These are phyloP conservation scores for Leptomonas seymouri DNA, from an alignment of 208 protist species.

Conservation along the genomic window DNA sequence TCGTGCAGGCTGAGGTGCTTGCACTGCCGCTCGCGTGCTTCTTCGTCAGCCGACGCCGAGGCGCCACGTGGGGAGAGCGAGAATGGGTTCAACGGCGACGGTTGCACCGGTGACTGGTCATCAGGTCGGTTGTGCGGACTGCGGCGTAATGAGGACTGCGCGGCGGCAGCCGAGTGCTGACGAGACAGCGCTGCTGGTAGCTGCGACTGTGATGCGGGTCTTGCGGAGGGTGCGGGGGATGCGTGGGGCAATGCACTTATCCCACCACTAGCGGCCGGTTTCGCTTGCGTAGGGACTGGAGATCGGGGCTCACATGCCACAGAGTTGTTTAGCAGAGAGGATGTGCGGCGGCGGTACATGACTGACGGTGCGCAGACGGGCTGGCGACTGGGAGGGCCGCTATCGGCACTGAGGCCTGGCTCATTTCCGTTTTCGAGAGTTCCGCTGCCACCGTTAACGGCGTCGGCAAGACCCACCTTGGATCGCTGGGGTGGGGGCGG, in stretches of 20 bases:
- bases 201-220: background rate
- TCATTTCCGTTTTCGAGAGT: background rate
- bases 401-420: constrained; percentile 9
- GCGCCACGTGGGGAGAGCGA: background rate
- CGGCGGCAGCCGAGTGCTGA: constrained; percentile 19
- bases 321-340: constrained; percentile 1
- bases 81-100: constrained; percentile 2
- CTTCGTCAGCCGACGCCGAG: constrained; percentile 13
- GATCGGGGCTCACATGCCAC: background rate
- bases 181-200: background rate
- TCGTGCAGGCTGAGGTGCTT: constrained; percentile 62
- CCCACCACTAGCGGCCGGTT: background rate
- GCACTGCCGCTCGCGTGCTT: constrained; percentile 28
- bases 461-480: background rate
- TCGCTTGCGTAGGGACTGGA: background rate
- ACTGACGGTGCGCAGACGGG: constrained; percentile 6
- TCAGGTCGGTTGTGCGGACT: background rate
- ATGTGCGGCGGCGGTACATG: constrained; percentile 6
- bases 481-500: background rate
- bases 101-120: background rate
- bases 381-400: constrained; percentile 13
- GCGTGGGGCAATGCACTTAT: background rate
- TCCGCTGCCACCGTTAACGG: background rate
- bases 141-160: constrained; percentile 7
- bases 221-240: constrained; percentile 3